Percentiles rank a stretch among this genome's conserved stretches.
Evolutionary conservation across 257 asterid species (phyloP).

Genomic region (Nicotiana tomentosiformis): DNA sequence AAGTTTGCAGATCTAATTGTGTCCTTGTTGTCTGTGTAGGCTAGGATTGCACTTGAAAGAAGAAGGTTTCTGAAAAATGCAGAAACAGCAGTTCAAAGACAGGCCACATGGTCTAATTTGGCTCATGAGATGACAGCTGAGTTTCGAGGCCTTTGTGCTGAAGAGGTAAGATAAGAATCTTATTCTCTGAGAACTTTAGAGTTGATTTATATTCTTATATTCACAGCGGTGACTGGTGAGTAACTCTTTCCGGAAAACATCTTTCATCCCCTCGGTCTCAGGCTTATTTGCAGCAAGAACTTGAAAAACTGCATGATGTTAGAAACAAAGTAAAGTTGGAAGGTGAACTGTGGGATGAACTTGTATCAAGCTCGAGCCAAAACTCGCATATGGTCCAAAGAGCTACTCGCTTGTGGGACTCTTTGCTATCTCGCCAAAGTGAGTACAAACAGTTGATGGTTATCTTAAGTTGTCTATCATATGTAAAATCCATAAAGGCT

Average conservation of each 20-base stretch:
- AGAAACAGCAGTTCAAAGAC: constrained; percentile 89
- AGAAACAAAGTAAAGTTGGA: constrained; percentile 93
- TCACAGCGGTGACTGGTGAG: constrained; percentile 5
- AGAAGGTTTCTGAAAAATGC: constrained; percentile 89
- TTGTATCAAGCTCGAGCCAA: constrained; percentile 97
- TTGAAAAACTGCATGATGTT: constrained; percentile 86
- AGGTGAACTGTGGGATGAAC: constrained; percentile 98
- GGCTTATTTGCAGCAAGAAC: constrained; percentile 99
- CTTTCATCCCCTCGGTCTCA: constrained; percentile 28
- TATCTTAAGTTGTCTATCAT: not conserved
- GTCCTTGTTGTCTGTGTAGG: constrained; percentile 39
- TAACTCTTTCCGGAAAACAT: not conserved
- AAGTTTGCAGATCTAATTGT: not conserved
- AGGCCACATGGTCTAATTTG: constrained; percentile 92
- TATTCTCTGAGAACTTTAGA: not conserved
- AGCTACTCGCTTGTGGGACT: constrained; percentile 97
- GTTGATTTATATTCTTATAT: not conserved
- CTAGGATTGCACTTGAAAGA: constrained; percentile 98
- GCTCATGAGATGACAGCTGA: constrained; percentile 99
- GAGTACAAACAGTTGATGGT: constrained; percentile 24
- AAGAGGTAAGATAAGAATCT: constrained; percentile 58
- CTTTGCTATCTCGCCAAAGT: constrained; percentile 91
- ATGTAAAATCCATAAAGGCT: not conserved
- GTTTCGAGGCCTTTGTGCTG: constrained; percentile 96
- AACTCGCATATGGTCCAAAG: constrained; percentile 97